These are phyloP conservation scores for Ceraceosorus bombacis DNA, from an alignment of 1,284 basidiomycete genomes.

Conservation along the genomic window DNA sequence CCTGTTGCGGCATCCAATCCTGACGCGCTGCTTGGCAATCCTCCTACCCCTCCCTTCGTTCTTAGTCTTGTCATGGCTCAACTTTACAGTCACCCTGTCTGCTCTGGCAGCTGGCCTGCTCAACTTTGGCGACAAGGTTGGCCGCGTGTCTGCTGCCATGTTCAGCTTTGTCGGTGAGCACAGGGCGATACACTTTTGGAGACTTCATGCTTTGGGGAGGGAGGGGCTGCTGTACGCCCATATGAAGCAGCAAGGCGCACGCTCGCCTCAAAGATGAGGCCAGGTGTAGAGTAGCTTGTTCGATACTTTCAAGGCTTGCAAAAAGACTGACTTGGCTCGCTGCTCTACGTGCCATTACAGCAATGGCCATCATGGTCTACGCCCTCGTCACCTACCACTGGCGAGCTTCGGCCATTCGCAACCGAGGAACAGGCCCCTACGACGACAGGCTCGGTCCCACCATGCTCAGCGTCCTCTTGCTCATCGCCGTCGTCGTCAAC, in stretches of 20 bases:
- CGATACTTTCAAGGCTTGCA: not conserved
- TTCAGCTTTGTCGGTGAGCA: conserved; percentile 79
- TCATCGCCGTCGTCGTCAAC: conserved; percentile 48
- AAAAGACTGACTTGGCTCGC: not conserved
- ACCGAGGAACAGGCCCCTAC: conserved; percentile 86
- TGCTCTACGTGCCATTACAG: conserved; percentile 51
- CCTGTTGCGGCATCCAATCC: not conserved
- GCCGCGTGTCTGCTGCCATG: conserved; percentile 83
- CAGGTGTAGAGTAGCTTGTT: not conserved
- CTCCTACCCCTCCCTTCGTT: no score
- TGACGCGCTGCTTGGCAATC: not conserved
- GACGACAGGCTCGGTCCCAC: conserved; percentile 77
- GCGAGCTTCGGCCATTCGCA: conserved; percentile 85
- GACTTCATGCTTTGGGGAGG: no score
- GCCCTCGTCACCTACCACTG: conserved; percentile 92
- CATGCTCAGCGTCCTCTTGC: conserved; percentile 45
- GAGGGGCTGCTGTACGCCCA: no score
- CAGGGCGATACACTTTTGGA: no score
- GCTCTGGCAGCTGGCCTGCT: conserved; percentile 46
- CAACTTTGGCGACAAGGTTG: conserved; percentile 55
- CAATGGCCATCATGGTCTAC: conserved; percentile 93
- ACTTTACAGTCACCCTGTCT: conserved; percentile 48
- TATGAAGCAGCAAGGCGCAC: no score
- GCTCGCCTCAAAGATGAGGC: not conserved
- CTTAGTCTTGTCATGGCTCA: conserved; percentile 48